Conservation (phyloP, 1,284 basidiomycete species). For the Tetrapyrgos nigripes region DNA sequence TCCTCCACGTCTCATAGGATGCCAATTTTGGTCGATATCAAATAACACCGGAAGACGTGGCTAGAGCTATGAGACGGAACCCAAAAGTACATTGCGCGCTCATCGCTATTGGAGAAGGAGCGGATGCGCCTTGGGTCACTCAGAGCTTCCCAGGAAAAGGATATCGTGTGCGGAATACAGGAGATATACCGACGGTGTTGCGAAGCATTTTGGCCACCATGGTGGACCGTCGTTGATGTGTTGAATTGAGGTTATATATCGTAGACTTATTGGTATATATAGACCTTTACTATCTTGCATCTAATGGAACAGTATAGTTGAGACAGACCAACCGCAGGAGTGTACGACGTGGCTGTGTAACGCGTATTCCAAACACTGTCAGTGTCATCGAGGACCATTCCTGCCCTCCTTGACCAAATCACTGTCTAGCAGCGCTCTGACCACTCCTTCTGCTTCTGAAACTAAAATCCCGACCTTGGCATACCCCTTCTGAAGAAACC, state of each 20-base stretch:
- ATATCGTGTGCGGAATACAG: constrained; percentile 55
- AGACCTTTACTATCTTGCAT: too few species aligned
- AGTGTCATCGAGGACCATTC: too few species aligned
- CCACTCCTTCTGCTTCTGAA: too few species aligned
- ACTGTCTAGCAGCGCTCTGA: too few species aligned
- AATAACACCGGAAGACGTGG: constrained; percentile 65
- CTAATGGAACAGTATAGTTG: too few species aligned
- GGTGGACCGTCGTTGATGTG: constrained; percentile 40
- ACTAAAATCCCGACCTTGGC: too few species aligned
- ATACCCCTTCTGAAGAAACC: neutral
- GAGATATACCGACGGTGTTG: constrained; percentile 56
- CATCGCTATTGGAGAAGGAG: constrained; percentile 74
- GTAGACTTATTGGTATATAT: too few species aligned
- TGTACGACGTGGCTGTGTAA: too few species aligned
- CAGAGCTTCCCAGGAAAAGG: constrained; percentile 57
- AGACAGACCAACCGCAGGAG: too few species aligned
- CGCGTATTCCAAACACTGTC: too few species aligned
- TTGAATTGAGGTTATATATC: too few species aligned
- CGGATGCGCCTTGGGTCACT: constrained; percentile 66
- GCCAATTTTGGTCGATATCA: constrained; percentile 70
- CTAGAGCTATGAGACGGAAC: constrained; percentile 61
- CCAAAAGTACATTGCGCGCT: constrained; percentile 70
- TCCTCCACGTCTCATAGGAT: constrained; percentile 40
- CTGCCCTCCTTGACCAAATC: too few species aligned
- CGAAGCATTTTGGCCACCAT: constrained; percentile 57